These are phyloP conservation scores for Acephala macrosclerotiorum DNA, from an alignment of 2,329 filamentous ascomycete genomes.

Conservation along the genomic window DNA sequence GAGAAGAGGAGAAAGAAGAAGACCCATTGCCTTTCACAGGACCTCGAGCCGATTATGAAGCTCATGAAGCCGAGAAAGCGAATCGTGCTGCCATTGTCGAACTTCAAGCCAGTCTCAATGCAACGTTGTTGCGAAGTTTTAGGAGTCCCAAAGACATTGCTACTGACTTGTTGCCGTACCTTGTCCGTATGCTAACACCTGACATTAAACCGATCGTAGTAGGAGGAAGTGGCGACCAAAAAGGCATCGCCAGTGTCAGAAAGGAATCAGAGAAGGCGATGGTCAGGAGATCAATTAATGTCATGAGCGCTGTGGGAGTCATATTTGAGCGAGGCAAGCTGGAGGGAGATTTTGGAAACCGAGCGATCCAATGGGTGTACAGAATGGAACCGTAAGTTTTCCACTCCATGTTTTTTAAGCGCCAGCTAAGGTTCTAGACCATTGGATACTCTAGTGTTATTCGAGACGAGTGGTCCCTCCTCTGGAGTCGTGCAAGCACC, in stretches of 20 bases:
- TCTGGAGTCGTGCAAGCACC: slow-evolving; percentile 67
- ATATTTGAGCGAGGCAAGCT: slow-evolving; percentile 82
- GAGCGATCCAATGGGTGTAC: slow-evolving; percentile 78
- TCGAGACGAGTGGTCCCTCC: slow-evolving; percentile 69
- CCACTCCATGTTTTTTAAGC: background rate
- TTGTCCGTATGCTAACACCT: slow-evolving; percentile 83
- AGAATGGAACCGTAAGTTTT: slow-evolving; percentile 88
- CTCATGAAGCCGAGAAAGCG: slow-evolving; percentile 80
- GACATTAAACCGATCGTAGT: slow-evolving; percentile 92
- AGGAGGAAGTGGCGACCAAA: slow-evolving; percentile 68
- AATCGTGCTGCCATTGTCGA: slow-evolving; percentile 77
- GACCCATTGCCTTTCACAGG: slow-evolving; percentile 79
- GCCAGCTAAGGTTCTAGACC: slow-evolving; percentile 49
- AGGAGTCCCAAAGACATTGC: slow-evolving; percentile 80
- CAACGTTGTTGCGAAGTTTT: slow-evolving; percentile 78
- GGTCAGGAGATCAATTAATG: slow-evolving; percentile 79
- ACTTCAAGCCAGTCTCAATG: slow-evolving; percentile 76
- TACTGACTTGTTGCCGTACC: slow-evolving; percentile 83
- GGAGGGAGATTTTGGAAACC: slow-evolving; percentile 68
- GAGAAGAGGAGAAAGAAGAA: slow-evolving; percentile 49
- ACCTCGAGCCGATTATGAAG: slow-evolving; percentile 80
- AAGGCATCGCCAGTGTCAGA: slow-evolving; percentile 81
- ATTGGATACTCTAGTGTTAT: slow-evolving; percentile 80
- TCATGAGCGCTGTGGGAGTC: slow-evolving; percentile 84
- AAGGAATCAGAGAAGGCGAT: slow-evolving; percentile 85